A percentile compares a stretch with the other conserved stretches of the same genome.
Evolutionary conservation across 495 filamentous ascomycete genomes (phyloP).

Genomic region (Penicillium turbatum): DNA sequence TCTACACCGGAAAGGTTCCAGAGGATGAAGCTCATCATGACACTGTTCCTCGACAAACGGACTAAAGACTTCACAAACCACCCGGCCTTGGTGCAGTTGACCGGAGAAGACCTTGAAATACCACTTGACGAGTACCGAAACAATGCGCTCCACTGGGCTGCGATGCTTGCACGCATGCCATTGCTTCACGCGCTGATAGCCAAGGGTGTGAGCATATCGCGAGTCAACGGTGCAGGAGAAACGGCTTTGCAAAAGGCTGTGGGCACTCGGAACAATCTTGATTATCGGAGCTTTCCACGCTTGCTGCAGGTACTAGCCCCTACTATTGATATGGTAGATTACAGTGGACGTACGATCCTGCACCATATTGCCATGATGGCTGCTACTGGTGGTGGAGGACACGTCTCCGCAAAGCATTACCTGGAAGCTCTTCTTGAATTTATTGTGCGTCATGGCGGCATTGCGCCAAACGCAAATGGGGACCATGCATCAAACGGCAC

Average conservation of each 20-base stretch:
- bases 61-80: slow-evolving; percentile 61
- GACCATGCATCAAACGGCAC: slow-evolving; percentile 26
- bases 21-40: slow-evolving; percentile 76
- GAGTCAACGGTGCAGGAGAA: slow-evolving; percentile 83
- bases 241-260: slow-evolving; percentile 87
- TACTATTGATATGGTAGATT: slow-evolving; percentile 87
- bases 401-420: slow-evolving; percentile 81
- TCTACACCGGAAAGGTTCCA: slow-evolving; percentile 60
- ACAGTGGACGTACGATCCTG: slow-evolving; percentile 82
- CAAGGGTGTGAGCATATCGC: slow-evolving; percentile 77
- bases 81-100: slow-evolving; percentile 62
- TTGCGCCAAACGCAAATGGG: slow-evolving; percentile 39
- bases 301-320: slow-evolving; percentile 80
- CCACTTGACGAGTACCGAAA: slow-evolving; percentile 83
- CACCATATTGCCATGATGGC: slow-evolving; percentile 96
- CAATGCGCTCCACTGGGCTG: slow-evolving; percentile 95
- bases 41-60: slow-evolving; percentile 74
- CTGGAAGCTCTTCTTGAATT: slow-evolving; percentile 90
- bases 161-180: slow-evolving; percentile 80
- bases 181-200: slow-evolving; percentile 74
- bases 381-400: slow-evolving; percentile 80
- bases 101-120: slow-evolving; percentile 79
- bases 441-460: slow-evolving; percentile 78
- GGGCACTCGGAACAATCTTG: slow-evolving; percentile 84
- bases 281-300: slow-evolving; percentile 75